Evolutionary conservation across 73 alveolate species (phyloP), one percentile per base, ranked within the genome.

Genomic region (Paramecium sonneborni): DNA sequence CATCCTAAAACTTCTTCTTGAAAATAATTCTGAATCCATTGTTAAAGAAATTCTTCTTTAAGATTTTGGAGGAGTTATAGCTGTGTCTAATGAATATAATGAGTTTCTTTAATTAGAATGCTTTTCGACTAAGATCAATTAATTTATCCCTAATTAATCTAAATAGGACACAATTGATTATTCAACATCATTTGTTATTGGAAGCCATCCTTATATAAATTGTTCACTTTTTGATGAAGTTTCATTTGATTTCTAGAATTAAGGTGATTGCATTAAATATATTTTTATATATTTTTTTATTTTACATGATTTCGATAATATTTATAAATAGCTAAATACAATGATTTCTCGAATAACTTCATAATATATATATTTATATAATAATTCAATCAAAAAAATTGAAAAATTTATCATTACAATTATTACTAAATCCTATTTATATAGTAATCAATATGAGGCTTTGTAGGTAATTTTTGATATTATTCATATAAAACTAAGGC

Each of bases 181-280:
- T 26, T 62, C 84, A 26, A 62, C 52, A 62, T 62, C 84, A 62
- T 62, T 62, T 62, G 84, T 62, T 14, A 62, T 62, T 3, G 84
- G 84, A 30, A 62, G 44, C 84, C 84, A 62, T 2, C 84, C 84
- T 24, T 62, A 12, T 23, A 24, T 62, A 62, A 62, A 62, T 62
- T 62, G 39, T 62, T 62, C 84, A 10, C 84, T 12, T 62, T 62
- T 62, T 26, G 84, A 14, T 62, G 84, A 62, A 9, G 24, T 28
- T 62, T 62, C 84, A 62, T 62, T 62, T 62, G 84, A 62, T 62
- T 62, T 62, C 84, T 62, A 62, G 84, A 62, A 62, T 62, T 62
- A 32, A 62, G 84, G 84, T 26, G 84, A 62, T 62, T 62, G 84
- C 84, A 62, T 62, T 23, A 62, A 62, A 23, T 23, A 14, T 62